Percentiles rank a stretch among this genome's conserved stretches.
These are phyloP conservation scores for Phytophthora syringae DNA, from an alignment of 352 stramenopile species.

Conservation along the genomic window DNA sequence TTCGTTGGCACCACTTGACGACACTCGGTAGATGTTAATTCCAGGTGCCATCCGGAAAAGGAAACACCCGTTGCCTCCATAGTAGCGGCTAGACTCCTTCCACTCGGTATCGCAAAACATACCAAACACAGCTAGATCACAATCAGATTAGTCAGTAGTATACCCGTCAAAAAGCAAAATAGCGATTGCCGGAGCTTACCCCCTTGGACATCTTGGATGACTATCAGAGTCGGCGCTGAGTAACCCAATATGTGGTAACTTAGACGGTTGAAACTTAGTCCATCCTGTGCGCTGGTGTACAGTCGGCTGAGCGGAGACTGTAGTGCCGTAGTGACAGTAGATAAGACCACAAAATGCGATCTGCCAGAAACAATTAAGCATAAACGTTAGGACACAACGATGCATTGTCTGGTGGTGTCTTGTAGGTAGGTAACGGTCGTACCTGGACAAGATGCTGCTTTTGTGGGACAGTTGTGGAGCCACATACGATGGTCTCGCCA, in stretches of 20 bases:
- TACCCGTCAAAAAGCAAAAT: neutral
- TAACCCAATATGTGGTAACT: constrained; percentile 87
- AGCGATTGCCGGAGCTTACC: constrained; percentile 47
- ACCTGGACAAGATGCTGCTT: constrained; percentile 80
- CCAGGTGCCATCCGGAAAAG: constrained; percentile 74
- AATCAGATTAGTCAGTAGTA: no score
- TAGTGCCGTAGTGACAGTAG: constrained; percentile 57
- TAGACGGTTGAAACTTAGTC: constrained; percentile 84
- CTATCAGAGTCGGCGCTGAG: constrained; percentile 66
- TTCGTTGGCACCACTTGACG: constrained; percentile 46
- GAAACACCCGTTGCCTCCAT: constrained; percentile 84
- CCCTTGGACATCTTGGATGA: constrained; percentile 76
- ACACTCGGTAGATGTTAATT: constrained; percentile 69
- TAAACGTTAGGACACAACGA: neutral
- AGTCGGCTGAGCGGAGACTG: constrained; percentile 68
- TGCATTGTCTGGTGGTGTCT: neutral
- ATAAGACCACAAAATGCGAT: constrained; percentile 71
- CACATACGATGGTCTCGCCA: constrained; percentile 61
- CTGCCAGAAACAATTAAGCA: constrained; percentile 37
- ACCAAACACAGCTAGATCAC: constrained; percentile 73
- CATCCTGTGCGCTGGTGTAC: constrained; percentile 84
- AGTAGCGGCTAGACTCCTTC: constrained; percentile 84
- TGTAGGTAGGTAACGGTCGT: no score
- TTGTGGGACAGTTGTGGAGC: constrained; percentile 57
- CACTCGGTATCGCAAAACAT: constrained; percentile 89